These are phyloP conservation scores for Phaeoacremonium minimum DNA, from an alignment of 2,329 filamentous ascomycete species.

Conservation along the genomic window DNA sequence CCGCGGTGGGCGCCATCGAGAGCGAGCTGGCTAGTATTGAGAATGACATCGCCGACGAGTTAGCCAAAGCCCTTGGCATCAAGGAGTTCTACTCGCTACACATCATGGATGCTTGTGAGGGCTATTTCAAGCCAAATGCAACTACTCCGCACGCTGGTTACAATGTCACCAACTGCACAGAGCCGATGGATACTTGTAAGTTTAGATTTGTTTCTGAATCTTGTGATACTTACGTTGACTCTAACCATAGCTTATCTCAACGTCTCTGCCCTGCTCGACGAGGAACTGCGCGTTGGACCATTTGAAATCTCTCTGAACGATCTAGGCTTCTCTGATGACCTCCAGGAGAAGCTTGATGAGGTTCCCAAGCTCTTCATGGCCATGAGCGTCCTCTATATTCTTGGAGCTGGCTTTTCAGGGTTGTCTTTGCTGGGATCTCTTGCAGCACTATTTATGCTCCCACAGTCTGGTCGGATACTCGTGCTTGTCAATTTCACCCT, in stretches of 20 bases:
- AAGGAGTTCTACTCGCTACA: conserved; percentile 27
- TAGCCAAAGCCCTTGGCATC: conserved; percentile 22
- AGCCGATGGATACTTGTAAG: conserved; percentile 10
- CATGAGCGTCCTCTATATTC: conserved; percentile 12
- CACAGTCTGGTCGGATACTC: conserved; percentile 9
- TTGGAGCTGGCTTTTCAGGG: conserved; percentile 10
- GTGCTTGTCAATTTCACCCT: conserved; percentile 31
- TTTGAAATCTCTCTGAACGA: conserved; percentile 10
- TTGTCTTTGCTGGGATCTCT: conserved; percentile 11
- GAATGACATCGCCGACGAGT: conserved; percentile 13
- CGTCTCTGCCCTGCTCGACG: conserved; percentile 12
- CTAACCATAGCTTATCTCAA: conserved; percentile 9
- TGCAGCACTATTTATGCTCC: conserved; percentile 9
- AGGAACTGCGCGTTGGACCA: conserved; percentile 12
- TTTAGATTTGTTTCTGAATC: no score
- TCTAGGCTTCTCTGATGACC: conserved; percentile 10
- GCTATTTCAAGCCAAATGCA: conserved; percentile 19
- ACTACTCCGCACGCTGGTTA: conserved; percentile 13
- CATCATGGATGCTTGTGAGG: conserved; percentile 22
- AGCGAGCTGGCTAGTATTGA: conserved; percentile 13
- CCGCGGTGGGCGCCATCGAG: conserved; percentile 11
- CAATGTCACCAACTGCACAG: conserved; percentile 18
- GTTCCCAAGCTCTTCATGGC: conserved; percentile 11
- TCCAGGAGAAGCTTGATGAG: conserved; percentile 10
- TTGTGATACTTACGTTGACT: no score